Conservation (phyloP, 306 rosid genomes). For the Cicer cuneatum region DNA sequence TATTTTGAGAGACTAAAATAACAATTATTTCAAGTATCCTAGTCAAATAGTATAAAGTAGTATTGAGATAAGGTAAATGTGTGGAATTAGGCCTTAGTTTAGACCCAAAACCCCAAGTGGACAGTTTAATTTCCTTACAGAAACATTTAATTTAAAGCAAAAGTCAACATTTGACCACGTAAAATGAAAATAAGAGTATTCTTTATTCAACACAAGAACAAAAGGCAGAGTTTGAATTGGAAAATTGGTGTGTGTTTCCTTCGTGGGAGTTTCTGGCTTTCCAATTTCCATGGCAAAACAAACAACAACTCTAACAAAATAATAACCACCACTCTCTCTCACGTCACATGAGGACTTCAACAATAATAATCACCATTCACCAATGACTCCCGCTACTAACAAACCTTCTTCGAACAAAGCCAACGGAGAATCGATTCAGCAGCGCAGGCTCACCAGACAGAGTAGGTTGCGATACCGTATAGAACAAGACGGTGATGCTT, state of each 20-base stretch:
- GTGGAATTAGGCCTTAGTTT: slow-evolving; percentile 1
- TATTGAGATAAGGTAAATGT: slow-evolving; percentile 1
- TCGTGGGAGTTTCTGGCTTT: slow-evolving; percentile 29
- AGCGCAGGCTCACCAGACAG: slow-evolving; percentile 74
- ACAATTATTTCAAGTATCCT: slow-evolving; percentile 42
- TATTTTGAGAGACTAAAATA: too few species aligned
- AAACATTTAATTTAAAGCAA: neutral
- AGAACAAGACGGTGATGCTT: slow-evolving; percentile 48
- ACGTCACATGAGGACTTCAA: slow-evolving; percentile 28
- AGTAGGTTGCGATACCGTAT: slow-evolving; percentile 59
- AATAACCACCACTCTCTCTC: neutral
- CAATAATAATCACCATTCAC: neutral
- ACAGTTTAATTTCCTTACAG: neutral
- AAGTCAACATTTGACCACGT: slow-evolving; percentile 38
- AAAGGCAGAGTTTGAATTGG: slow-evolving; percentile 14
- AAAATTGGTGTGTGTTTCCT: slow-evolving; percentile 6
- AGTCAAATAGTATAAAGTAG: neutral
- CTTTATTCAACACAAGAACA: slow-evolving; percentile 9
- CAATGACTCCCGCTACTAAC: neutral
- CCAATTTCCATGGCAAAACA: slow-evolving; percentile 12
- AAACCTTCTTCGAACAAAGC: neutral
- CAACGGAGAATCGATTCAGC: slow-evolving; percentile 41
- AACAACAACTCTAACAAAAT: neutral
- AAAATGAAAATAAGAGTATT: neutral
- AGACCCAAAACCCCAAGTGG: neutral